Conservation (phyloP, 2,329 filamentous ascomycete species). For the Ophiostoma angusticollis region DNA sequence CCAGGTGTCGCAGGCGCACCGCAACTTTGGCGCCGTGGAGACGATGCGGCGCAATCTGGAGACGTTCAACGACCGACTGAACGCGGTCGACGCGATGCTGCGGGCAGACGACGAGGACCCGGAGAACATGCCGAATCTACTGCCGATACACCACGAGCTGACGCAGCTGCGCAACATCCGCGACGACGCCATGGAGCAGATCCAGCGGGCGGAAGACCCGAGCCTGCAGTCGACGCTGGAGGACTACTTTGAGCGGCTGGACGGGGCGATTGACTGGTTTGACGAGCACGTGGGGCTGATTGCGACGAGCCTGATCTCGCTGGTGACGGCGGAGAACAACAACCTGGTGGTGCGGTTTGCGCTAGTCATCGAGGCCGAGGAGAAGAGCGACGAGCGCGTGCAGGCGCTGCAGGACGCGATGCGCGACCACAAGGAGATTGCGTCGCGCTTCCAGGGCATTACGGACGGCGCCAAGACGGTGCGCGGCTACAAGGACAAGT, state of each 20-base stretch:
- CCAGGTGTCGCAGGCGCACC: slow-evolving; percentile 81
- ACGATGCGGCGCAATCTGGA: slow-evolving; percentile 86
- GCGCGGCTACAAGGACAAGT: slow-evolving; percentile 94
- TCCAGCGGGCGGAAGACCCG: slow-evolving; percentile 59
- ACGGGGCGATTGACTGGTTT: slow-evolving; percentile 85
- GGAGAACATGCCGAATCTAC: slow-evolving; percentile 83
- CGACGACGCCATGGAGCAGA: slow-evolving; percentile 95
- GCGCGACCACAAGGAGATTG: slow-evolving; percentile 90
- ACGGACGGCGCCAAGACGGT: slow-evolving; percentile 84
- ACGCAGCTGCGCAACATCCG: slow-evolving; percentile 86
- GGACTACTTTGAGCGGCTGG: slow-evolving; percentile 78
- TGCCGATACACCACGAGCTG: slow-evolving; percentile 83
- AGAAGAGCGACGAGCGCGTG: slow-evolving; percentile 89
- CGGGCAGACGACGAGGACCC: slow-evolving; percentile 71
- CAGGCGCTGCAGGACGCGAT: slow-evolving; percentile 86
- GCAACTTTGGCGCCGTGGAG: slow-evolving; percentile 90
- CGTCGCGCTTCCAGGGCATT: slow-evolving; percentile 86
- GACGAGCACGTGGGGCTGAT: slow-evolving; percentile 86
- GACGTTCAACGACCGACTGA: slow-evolving; percentile 68
- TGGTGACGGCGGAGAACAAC: slow-evolving; percentile 77
- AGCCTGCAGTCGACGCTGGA: slow-evolving; percentile 71
- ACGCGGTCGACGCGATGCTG: slow-evolving; percentile 64
- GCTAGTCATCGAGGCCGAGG: slow-evolving; percentile 85
- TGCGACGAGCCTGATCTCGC: slow-evolving; percentile 77
- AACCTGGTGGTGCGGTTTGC: slow-evolving; percentile 84